These are phyloP conservation scores for Parmelia sp. DNA, from an alignment of 495 filamentous ascomycete species.

Conservation along the genomic window DNA sequence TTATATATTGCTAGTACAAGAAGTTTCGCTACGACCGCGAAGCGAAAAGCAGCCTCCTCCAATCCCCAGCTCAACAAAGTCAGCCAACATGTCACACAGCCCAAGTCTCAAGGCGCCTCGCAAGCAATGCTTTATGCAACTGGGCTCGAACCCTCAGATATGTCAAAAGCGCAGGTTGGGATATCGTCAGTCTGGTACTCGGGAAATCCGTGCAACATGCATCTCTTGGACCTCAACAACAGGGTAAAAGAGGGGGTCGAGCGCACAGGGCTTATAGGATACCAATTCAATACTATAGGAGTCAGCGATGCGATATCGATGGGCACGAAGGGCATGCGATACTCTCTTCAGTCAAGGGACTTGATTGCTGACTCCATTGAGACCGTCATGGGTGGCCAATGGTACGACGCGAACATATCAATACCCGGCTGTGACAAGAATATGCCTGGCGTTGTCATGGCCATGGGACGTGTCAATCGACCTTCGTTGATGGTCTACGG, in stretches of 20 bases:
- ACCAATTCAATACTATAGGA: slow-evolving; percentile 97
- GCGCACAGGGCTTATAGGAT: slow-evolving; percentile 68
- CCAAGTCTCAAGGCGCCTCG: slow-evolving; percentile 93
- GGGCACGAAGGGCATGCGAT: slow-evolving; percentile 78
- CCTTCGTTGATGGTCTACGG: slow-evolving; percentile 97
- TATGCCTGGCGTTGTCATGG: slow-evolving; percentile 97
- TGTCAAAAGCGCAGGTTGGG: slow-evolving; percentile 92
- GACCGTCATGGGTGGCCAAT: slow-evolving; percentile 97
- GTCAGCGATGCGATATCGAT: slow-evolving; percentile 64
- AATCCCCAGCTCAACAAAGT: slow-evolving; percentile 63
- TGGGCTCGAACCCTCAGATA: slow-evolving; percentile 72
- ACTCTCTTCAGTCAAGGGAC: slow-evolving; percentile 87
- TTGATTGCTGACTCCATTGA: slow-evolving; percentile 97
- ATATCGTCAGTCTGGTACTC: slow-evolving; percentile 76
- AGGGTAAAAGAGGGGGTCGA: slow-evolving; percentile 80
- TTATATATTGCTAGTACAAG: background rate
- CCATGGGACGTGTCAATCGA: slow-evolving; percentile 91
- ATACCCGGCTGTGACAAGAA: slow-evolving; percentile 99
- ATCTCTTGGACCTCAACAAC: slow-evolving; percentile 80
- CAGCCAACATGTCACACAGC: slow-evolving; percentile 81
- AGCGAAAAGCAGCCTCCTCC: slow-evolving; percentile 34
- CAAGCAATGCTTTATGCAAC: slow-evolving; percentile 99
- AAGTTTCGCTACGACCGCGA: slow-evolving; percentile 35
- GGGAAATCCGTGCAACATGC: slow-evolving; percentile 99
- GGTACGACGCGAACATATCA: slow-evolving; percentile 98